These are phyloP conservation scores for Phoenix roebelenii DNA, from an alignment of 176 grass and related monocot species.

Conservation along the genomic window DNA sequence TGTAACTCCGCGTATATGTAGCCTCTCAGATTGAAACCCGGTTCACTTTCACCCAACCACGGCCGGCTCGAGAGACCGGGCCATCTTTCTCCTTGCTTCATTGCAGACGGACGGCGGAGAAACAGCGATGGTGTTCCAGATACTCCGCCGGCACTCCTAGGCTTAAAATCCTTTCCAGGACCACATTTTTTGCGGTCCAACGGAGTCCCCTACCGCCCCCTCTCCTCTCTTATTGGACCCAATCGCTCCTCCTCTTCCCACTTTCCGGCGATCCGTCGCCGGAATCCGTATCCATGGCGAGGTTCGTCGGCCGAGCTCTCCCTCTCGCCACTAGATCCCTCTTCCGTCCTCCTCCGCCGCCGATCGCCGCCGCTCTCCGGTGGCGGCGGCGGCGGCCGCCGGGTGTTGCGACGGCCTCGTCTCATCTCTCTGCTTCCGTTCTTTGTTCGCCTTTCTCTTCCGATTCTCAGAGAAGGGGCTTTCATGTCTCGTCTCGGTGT, in stretches of 20 bases:
- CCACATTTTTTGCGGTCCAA: too few species aligned
- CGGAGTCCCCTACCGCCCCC: too few species aligned
- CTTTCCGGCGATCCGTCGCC: neutral
- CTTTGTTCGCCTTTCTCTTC: slow-evolving; percentile 7
- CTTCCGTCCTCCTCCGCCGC: neutral
- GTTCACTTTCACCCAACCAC: too few species aligned
- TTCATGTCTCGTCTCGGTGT: slow-evolving; percentile 28
- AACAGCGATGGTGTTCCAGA: too few species aligned
- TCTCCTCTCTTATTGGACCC: too few species aligned
- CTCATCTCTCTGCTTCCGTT: slow-evolving; percentile 7
- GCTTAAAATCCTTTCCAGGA: too few species aligned
- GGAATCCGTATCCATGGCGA: slow-evolving; percentile 39
- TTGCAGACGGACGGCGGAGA: too few species aligned
- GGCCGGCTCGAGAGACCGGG: too few species aligned
- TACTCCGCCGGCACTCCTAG: too few species aligned
- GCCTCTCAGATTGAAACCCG: too few species aligned
- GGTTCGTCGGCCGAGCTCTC: slow-evolving; percentile 55
- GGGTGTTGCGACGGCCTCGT: neutral
- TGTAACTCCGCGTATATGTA: too few species aligned
- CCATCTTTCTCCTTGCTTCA: too few species aligned
- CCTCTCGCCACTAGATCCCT: slow-evolving; percentile 47
- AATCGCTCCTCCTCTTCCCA: neutral
- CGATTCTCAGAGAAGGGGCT: slow-evolving; percentile 16
- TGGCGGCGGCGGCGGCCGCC: slow-evolving; percentile 3
- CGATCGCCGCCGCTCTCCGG: neutral